Evolutionary conservation across 1,139 yeast species (phyloP).

Genomic region (Hyphopichia wangnamkhiaoensis): DNA sequence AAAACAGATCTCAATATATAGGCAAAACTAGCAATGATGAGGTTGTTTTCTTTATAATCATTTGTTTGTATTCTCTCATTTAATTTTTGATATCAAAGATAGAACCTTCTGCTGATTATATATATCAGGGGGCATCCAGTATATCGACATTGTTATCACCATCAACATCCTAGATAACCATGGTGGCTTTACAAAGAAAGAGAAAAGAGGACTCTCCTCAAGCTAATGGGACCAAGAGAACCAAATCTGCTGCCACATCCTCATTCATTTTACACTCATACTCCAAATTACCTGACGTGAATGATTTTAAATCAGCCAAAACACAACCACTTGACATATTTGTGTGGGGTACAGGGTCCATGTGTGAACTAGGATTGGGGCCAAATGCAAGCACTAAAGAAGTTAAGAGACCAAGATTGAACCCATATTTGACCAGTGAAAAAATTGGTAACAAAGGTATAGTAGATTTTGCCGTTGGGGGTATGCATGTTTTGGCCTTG

Average conservation of each 20-base stretch:
- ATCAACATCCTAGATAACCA: slow-evolving; percentile 11
- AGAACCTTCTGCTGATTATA: no score
- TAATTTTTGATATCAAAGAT: no score
- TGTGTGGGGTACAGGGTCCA: slow-evolving; percentile 95
- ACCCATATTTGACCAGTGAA: slow-evolving; percentile 67
- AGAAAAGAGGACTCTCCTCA: slow-evolving; percentile 20
- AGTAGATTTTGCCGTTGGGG: slow-evolving; percentile 90
- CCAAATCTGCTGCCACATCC: slow-evolving; percentile 33
- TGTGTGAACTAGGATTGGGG: slow-evolving; percentile 96
- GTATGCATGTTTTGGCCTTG: slow-evolving; percentile 88
- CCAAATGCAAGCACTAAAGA: slow-evolving; percentile 86
- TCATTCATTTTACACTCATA: slow-evolving; percentile 49
- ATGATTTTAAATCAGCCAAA: slow-evolving; percentile 40
- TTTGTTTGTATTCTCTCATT: no score
- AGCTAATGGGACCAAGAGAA: slow-evolving; percentile 23
- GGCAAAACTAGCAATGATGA: no score
- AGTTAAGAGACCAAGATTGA: slow-evolving; percentile 92
- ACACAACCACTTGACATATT: slow-evolving; percentile 66
- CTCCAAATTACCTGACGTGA: slow-evolving; percentile 49
- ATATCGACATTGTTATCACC: no score
- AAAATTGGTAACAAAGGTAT: slow-evolving; percentile 53
- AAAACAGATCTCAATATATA: no score
- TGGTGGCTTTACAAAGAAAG: slow-evolving; percentile 50
- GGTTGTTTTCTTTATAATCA: no score
- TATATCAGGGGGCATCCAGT: no score